Percentiles rank a stretch among this genome's conserved stretches.
phyloP scores from a whole-genome alignment of 345 rosid genomes.

The Litchi chinensis region DNA sequence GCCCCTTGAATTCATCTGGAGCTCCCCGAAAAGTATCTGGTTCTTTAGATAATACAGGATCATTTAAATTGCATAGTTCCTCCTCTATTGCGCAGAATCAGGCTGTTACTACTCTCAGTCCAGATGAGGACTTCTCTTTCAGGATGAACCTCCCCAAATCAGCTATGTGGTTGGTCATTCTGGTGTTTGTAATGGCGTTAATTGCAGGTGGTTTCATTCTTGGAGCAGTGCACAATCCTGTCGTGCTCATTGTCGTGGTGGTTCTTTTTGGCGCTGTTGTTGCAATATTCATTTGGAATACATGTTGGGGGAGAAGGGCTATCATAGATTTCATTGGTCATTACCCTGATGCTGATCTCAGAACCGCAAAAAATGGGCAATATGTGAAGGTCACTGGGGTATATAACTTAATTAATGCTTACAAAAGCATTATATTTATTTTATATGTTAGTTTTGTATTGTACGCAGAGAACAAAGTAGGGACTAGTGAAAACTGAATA shows the following conservation, averaged over 20 bases:
- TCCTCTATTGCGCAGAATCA: conserved; percentile 66
- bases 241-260: conserved; percentile 74
- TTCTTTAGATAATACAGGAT: conserved; percentile 78
- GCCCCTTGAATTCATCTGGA: conserved; percentile 83
- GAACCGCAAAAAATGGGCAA: conserved; percentile 95
- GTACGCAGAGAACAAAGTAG: neutral
- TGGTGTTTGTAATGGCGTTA: conserved; percentile 78
- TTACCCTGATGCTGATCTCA: conserved; percentile 89
- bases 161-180: conserved; percentile 64
- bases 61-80: conserved; percentile 56
- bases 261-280: conserved; percentile 62
- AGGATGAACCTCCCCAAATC: conserved; percentile 70
- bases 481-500: conserved; percentile 1
- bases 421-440: neutral
- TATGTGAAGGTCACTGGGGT: conserved; percentile 98
- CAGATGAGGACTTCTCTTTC: conserved; percentile 70
- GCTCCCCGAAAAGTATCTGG: conserved; percentile 89
- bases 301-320: conserved; percentile 74
- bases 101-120: conserved; percentile 71
- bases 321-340: conserved; percentile 64
- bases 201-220: conserved; percentile 86
- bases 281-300: conserved; percentile 82
- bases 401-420: conserved; percentile 28
- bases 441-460: neutral
- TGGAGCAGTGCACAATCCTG: conserved; percentile 84